These are phyloP conservation scores for Oenanthe javanica DNA, from an alignment of 140 eudicot genomes.

Conservation along the genomic window DNA sequence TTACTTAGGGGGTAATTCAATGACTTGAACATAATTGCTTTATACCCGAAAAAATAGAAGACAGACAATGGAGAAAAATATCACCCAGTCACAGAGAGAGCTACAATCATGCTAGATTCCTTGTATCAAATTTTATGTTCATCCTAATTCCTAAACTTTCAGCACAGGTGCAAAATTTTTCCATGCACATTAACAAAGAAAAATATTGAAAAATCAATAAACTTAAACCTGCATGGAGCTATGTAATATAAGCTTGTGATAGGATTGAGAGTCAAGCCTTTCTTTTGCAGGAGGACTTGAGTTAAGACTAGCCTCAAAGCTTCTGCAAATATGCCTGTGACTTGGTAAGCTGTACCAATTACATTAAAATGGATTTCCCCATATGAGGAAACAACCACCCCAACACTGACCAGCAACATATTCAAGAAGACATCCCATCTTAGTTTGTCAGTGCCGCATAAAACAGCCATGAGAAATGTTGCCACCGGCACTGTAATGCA, in stretches of 20 bases:
- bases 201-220: neutral
- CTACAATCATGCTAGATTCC: neutral
- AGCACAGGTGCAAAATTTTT: neutral
- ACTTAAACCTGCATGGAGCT: slow-evolving; percentile 5
- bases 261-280: no score
- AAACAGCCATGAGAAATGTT: slow-evolving; percentile 59
- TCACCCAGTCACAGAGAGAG: neutral
- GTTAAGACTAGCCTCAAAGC: no score
- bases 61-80: neutral
- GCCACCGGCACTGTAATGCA: slow-evolving; percentile 64
- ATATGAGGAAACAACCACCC: no score
- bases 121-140: neutral
- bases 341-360: no score
- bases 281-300: no score
- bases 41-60: neutral
- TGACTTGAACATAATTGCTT: neutral
- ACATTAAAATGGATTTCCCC: no score
- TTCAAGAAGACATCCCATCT: slow-evolving; percentile 19
- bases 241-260: no score
- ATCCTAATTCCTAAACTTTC: neutral
- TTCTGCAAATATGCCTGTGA: no score
- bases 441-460: slow-evolving; percentile 65
- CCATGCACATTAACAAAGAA: neutral
- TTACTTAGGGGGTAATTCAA: no score
- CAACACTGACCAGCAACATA: no score